Base-by-base conservation (phyloP, 1,139 yeast genomes). In the Candida buenavistaensis region DNA sequence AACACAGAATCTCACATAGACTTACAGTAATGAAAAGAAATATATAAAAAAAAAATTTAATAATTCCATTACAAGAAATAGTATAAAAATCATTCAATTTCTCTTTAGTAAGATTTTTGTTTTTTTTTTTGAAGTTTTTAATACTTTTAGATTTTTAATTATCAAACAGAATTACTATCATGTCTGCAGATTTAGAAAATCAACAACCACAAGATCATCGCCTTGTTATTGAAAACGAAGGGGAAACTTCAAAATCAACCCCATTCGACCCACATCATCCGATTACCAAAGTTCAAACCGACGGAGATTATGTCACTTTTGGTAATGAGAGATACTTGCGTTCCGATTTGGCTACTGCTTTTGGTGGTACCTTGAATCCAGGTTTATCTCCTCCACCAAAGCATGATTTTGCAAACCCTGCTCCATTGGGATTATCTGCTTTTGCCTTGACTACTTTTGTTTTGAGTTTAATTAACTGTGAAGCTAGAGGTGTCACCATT, bases 371-470 rank as follows among this genome's bases (percentile, higher is more conserved):
- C 22, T 54, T 81, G 56, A 79, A 77, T 49, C 81, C 89, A 13
- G 88, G 87, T 54, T 62, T 72, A 40, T 52, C 77, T 15, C 76
- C 80, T 24, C 78, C 85, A 25, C 80, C 95, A 21, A 68, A 74
- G 32, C 78, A 84, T 57, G 73, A 80, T 58, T 81, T 87, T 56
- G 96, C 84, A 42, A 88, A 88, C 58, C 95, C 96, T 28, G 87
- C 94, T 33, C 96, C 96, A 2, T 68, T 89, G 37, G 96, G 96
- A 10, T 69, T 89, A 44, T 74, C 80, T 33, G 94, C 87, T 4
- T 88, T 89, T 54, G 95, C 95, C 6, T 67, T 87, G 47, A 85
- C 95, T 13, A 85, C 95, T 4, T 85, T 89, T 58, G 87, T 87
- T 10, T 68, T 88, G 30, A 80, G 90, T 4, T 62, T 89, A 54